These are phyloP conservation scores for Silene noctiflora DNA, from an alignment of 179 eudicot species.

Conservation along the genomic window DNA sequence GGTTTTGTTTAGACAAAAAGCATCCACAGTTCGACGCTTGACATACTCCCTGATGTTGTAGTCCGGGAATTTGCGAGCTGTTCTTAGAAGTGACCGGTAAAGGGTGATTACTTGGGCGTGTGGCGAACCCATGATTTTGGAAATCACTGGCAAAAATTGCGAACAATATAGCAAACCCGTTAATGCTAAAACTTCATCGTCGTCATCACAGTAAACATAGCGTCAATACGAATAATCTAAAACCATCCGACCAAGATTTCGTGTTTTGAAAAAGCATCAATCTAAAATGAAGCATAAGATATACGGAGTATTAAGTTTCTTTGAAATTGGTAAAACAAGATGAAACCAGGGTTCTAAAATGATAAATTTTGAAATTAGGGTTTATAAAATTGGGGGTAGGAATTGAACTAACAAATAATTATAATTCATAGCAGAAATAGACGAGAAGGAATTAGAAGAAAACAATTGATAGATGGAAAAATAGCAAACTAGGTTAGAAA, in stretches of 20 bases:
- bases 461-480: too few species aligned
- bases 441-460: background rate
- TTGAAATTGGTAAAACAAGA: background rate
- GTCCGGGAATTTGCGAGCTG: constrained; percentile 31
- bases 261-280: background rate
- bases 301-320: background rate
- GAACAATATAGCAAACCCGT: background rate
- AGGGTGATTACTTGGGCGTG: constrained; percentile 28
- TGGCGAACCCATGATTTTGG: constrained; percentile 4
- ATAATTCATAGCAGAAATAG: background rate
- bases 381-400: background rate
- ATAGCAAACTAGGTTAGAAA: too few species aligned
- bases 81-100: constrained; percentile 34
- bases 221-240: background rate
- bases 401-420: background rate
- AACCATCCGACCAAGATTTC: background rate
- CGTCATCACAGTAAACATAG: background rate
- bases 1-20: constrained; percentile 32
- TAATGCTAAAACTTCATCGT: background rate
- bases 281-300: background rate
- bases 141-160: background rate
- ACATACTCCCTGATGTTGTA: constrained; percentile 46
- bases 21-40: constrained; percentile 38
- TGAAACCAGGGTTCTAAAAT: background rate
- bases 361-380: background rate